These are phyloP conservation scores for Pinguiococcus pyrenoidosus DNA, from an alignment of 108 stramenopile species.

Conservation along the genomic window DNA sequence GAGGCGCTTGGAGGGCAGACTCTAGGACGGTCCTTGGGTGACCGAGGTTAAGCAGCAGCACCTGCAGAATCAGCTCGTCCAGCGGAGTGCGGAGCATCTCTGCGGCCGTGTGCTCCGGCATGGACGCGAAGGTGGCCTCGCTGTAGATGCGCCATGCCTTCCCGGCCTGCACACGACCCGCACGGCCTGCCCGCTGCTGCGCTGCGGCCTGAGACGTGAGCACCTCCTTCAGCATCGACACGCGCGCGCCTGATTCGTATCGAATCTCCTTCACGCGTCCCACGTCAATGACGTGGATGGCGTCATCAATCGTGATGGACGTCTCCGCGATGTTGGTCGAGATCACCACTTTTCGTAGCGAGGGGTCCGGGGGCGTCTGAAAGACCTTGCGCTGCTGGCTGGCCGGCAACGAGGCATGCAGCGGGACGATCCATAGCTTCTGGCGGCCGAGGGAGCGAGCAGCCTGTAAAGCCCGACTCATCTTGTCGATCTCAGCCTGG, in stretches of 20 bases:
- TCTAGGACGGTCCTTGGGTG: no score
- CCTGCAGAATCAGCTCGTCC: slow-evolving; percentile 51
- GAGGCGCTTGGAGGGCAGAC: no score
- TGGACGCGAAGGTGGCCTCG: slow-evolving; percentile 6
- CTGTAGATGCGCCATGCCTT: slow-evolving; percentile 65
- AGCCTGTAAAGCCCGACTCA: slow-evolving; percentile 20
- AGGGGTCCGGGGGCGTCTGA: slow-evolving; percentile 45
- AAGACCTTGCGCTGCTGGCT: slow-evolving; percentile 63
- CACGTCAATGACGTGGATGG: slow-evolving; percentile 59
- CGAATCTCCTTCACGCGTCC: slow-evolving; percentile 32
- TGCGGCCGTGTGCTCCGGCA: slow-evolving; percentile 55
- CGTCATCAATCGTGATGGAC: slow-evolving; percentile 87
- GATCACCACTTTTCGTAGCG: slow-evolving; percentile 45
- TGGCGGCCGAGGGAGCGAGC: slow-evolving; percentile 35
- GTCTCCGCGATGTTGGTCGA: slow-evolving; percentile 85
- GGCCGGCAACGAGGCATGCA: slow-evolving; percentile 66
- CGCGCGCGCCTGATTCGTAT: slow-evolving; percentile 46
- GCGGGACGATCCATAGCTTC: slow-evolving; percentile 49
- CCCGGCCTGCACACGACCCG: slow-evolving; percentile 82
- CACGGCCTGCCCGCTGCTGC: slow-evolving; percentile 79
- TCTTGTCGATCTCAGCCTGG: slow-evolving; percentile 63
- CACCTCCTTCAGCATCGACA: slow-evolving; percentile 50
- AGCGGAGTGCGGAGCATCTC: slow-evolving; percentile 80
- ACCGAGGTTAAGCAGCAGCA: slow-evolving; percentile 43
- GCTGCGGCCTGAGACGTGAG: slow-evolving; percentile 34